Evolutionary conservation across 345 rosid genomes (phyloP), one percentile per base, ranked within the genome.

Genomic region (Acer yangbiense): DNA sequence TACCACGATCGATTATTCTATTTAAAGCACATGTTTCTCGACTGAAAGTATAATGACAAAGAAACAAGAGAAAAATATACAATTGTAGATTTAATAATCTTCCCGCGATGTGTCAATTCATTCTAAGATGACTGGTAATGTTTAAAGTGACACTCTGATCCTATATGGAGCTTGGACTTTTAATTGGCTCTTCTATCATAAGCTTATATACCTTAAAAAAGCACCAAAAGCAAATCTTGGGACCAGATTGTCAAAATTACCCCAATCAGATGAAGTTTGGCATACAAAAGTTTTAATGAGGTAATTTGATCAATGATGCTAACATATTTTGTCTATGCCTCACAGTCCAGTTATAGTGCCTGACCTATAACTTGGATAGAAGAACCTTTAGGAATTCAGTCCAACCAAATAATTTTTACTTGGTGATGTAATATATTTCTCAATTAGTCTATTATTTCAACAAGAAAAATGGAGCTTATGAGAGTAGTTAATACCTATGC

Each of bases 1-100:
- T 94, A 83, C 98, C 98, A 76, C 95, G 97, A 82, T 96, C 99
- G 65, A 94, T 96, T 61, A 88, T 96, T 85, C 98, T 88, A 83
- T 84, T 96, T 83, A 96, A 80, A 27, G 87, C 99, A 71, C 99
- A 98, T 48, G 99, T 96, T 89, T 96, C 97, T 84, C 97, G 97
- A 83, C 99, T 96, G 87, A 60, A 86, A 73, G 84, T 60, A 52
- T 43, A 58, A 35, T 9, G 69, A 77, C 32, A 63, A 64, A 73
- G 74, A 83, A 72, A 64, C 35, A 77, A 55, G 82, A 68, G 70
- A 72, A 27, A 35, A 50, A 68, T 44, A 66, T 57, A 9, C 14
- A 57, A 20, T 18, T 10, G 9, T 44, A 71, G 41, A 27, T 27
- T 27, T 9, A 25, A 9, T 23, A 27, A 27, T 27, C 29, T 11